Base-by-base conservation (phyloP, 768 basidiomycete species). In the Cubamyces sp. region DNA sequence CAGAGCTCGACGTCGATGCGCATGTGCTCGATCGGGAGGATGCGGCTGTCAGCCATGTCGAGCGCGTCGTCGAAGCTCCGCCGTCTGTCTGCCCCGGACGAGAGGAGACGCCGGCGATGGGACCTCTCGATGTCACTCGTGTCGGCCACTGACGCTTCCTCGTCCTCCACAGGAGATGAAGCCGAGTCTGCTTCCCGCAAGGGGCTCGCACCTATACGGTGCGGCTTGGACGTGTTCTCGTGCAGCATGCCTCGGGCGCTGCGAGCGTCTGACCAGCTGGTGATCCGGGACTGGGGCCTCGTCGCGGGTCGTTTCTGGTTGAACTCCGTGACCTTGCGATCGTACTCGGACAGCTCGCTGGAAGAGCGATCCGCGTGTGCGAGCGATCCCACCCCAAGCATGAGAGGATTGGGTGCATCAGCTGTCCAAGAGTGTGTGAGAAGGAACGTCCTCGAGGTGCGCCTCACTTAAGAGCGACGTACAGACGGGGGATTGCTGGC, bases 1-100 rank as follows among this genome's bases (percentile, higher is more conserved):
- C 87, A 87, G 16, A 93, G 78, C 67, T 88, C 90, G 40, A 92
- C 91, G 67, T 93, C 91, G 43, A 90, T 84, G 52, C 81, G 82
- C 88, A 93, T 90, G 67, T 82, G 78, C 57, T 91, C 87, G 7
- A 80, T 63, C 3, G 81, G 79, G 45, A 91, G 71, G 12, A 87
- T 75, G 39, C 76, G 76, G 61, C 81, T 70, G 50, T 76, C 76
- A 41, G 74, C 76, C 64, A 86, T 78, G n/a, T 82, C 79, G 28
- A 74, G 69, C 1, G 86, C 69, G 71, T 87, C 86, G 62, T 89
- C 85, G 68, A 88, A 88, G 65, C 89, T 90, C 51, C 88, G 78
- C 48, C 90, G 81, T 57, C 84, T 65, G 34, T 58, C 46, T 53
- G 59, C 19, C 18, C 64, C 52, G 42, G 34, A 64, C 48, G 63